Evolutionary conservation across 1,284 basidiomycete genomes (phyloP).

Genomic region (Austroboletus novae-zelandiae): DNA sequence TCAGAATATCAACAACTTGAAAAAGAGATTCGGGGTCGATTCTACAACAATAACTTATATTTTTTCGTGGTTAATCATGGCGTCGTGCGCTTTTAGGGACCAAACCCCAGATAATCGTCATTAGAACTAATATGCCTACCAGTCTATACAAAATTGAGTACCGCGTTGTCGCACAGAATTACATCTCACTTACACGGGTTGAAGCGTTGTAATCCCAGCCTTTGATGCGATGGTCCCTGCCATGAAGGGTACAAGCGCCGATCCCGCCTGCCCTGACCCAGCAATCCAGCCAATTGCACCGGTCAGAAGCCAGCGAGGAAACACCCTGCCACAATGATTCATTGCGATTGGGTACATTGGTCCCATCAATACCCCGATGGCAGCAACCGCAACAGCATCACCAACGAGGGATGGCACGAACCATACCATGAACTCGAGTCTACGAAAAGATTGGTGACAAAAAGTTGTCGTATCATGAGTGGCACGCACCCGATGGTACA

Average conservation of each 20-base stretch:
- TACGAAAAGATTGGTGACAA: constrained; percentile 4
- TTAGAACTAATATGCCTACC: constrained; percentile 41
- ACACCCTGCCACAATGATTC: constrained; percentile 44
- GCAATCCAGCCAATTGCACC: constrained; percentile 53
- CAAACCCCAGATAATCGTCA: constrained; percentile 42
- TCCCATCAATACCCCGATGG: constrained; percentile 54
- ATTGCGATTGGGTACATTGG: constrained; percentile 57
- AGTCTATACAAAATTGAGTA: constrained; percentile 30
- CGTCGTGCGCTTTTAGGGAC: constrained; percentile 29
- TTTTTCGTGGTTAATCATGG: not conserved
- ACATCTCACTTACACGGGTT: constrained; percentile 48
- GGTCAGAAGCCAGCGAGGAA: constrained; percentile 51
- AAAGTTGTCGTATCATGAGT: no score
- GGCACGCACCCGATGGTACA: constrained; percentile 33
- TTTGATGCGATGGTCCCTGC: constrained; percentile 51
- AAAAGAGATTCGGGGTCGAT: no score
- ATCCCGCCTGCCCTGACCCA: constrained; percentile 50
- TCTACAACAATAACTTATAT: no score
- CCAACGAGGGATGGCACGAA: constrained; percentile 52
- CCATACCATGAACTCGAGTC: constrained; percentile 61
- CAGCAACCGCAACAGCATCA: constrained; percentile 49
- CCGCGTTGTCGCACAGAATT: not conserved
- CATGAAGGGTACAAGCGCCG: constrained; percentile 55
- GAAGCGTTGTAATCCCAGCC: constrained; percentile 48
- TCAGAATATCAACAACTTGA: no score